phyloP scores from a whole-genome alignment of 352 stramenopile species.

The Globisporangium radiosum region DNA sequence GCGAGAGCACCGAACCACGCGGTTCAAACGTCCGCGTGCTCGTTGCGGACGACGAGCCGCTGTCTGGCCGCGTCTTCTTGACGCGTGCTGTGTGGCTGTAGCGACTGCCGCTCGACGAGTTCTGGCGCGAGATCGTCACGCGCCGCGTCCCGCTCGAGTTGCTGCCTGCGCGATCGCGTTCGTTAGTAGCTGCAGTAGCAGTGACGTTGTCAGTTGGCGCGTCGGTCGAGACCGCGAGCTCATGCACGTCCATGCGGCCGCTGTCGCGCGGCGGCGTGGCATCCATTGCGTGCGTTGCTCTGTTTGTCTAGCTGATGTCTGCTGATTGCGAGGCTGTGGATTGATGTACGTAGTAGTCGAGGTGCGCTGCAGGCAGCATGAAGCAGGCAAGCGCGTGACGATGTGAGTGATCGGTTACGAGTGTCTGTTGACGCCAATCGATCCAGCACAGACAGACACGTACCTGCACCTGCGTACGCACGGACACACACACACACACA shows the following conservation, averaged over 20 bases:
- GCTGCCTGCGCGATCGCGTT: neutral
- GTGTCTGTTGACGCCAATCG: neutral
- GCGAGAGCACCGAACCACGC: conserved; percentile 27
- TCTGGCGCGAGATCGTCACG: conserved; percentile 10
- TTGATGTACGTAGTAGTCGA: no score
- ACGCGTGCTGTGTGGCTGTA: conserved; percentile 16
- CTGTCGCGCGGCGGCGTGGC: neutral
- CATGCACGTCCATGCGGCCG: conserved; percentile 5
- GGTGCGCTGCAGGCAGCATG: no score
- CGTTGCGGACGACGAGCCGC: conserved; percentile 23
- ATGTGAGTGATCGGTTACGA: neutral
- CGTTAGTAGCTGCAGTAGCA: neutral
- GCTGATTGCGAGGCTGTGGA: no score
- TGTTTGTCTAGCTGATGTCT: no score
- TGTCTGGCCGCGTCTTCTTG: conserved; percentile 22
- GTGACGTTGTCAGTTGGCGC: neutral
- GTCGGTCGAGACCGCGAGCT: neutral
- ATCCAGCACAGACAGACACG: neutral
- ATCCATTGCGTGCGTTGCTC: neutral
- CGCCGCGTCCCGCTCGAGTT: neutral
- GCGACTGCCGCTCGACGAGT: conserved; percentile 7
- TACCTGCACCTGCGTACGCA: neutral
- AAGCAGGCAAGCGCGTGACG: neutral
- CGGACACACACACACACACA: neutral
- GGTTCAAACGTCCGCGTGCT: conserved; percentile 24